phyloP scores from a whole-genome alignment of 2,329 filamentous ascomycete species.

The Cladosporium colombiae region DNA sequence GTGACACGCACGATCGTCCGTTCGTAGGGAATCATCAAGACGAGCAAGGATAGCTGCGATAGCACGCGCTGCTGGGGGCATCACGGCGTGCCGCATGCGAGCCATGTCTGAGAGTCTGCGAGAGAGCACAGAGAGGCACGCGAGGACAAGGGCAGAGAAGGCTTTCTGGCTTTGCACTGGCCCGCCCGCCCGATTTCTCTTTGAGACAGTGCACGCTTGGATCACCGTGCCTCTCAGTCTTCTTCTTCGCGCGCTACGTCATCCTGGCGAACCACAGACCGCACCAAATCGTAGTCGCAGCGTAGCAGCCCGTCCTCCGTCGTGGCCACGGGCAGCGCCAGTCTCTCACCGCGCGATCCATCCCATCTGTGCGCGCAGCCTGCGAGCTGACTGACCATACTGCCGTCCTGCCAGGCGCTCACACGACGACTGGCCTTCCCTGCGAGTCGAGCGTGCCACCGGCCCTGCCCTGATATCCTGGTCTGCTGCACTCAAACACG shows the following conservation, averaged over 20 bases:
- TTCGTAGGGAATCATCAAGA: background rate
- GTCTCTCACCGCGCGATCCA: background rate
- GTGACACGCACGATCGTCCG: background rate
- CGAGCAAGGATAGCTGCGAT: background rate
- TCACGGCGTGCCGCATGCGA: background rate
- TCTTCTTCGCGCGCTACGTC: background rate
- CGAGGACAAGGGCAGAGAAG: too few species aligned
- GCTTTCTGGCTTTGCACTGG: background rate
- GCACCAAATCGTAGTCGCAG: background rate
- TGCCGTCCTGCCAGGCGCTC: background rate
- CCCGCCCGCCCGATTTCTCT: too few species aligned
- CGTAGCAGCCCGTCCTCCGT: background rate
- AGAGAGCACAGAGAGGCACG: too few species aligned
- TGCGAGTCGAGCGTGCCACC: background rate
- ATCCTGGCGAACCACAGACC: background rate
- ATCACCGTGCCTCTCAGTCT: background rate
- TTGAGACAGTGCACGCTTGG: background rate
- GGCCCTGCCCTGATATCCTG: background rate
- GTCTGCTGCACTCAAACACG: background rate
- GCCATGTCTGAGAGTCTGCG: background rate
- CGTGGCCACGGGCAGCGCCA: background rate
- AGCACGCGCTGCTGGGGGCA: background rate
- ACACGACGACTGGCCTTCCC: background rate
- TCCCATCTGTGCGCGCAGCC: constrained; percentile 1
- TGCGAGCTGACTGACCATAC: background rate